Conservation (phyloP, 345 rosid species). For the Trapa bicornis region DNA sequence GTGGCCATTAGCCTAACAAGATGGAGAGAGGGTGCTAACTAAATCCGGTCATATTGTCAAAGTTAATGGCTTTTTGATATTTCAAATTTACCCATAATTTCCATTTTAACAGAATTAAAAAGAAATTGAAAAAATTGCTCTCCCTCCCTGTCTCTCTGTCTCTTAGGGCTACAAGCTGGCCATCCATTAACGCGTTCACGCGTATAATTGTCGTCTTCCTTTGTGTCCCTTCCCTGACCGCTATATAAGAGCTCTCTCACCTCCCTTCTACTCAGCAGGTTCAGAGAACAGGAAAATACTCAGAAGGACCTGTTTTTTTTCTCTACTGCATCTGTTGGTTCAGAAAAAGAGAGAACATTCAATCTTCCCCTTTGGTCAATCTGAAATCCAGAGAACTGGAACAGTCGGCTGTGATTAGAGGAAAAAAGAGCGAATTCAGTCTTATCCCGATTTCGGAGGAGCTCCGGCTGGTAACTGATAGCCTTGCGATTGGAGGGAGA, state of each 20-base stretch:
- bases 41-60: no score
- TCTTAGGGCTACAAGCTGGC: constrained; percentile 1
- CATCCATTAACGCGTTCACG: constrained; percentile 16
- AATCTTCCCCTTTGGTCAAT: not conserved
- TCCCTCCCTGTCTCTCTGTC: not conserved
- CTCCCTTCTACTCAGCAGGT: constrained; percentile 3
- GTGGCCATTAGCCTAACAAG: no score
- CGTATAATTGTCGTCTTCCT: constrained; percentile 11
- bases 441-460: no score
- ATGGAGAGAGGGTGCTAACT: no score
- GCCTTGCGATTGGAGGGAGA: no score
- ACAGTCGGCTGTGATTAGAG: no score
- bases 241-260: constrained; percentile 2
- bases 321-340: constrained; percentile 5
- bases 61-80: no score
- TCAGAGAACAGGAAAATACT: not conserved
- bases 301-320: constrained; percentile 3
- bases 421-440: no score
- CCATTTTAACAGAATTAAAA: no score
- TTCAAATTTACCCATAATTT: no score
- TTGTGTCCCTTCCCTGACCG: not conserved
- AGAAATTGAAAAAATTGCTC: not conserved
- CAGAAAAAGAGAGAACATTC: no score
- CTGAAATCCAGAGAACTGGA: not conserved
- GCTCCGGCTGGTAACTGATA: no score